phyloP scores from a whole-genome alignment of 2,329 filamentous ascomycete species.

The Colletotrichum eleusines region DNA sequence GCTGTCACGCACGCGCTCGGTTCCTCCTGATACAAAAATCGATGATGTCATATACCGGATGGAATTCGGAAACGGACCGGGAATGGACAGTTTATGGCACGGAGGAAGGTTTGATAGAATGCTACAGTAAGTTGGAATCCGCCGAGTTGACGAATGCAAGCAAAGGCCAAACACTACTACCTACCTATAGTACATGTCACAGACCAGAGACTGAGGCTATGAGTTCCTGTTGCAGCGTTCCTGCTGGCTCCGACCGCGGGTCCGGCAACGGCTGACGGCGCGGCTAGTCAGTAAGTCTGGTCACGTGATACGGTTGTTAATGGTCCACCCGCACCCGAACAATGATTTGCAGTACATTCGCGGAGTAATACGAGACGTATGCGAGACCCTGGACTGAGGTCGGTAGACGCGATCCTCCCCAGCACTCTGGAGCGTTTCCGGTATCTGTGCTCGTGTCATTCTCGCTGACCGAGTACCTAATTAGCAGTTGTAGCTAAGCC shows the following conservation, averaged over 20 bases:
- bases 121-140: background rate
- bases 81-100: background rate
- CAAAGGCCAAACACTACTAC: background rate
- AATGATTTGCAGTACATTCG: background rate
- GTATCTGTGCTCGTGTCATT: background rate
- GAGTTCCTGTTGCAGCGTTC: background rate
- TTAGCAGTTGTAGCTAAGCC: background rate
- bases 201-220: constrained; percentile 1
- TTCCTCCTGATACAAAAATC: background rate
- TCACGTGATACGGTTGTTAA: background rate
- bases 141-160: background rate
- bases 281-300: background rate
- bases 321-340: background rate
- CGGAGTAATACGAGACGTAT: background rate
- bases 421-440: background rate
- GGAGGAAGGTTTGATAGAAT: constrained; percentile 9
- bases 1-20: background rate
- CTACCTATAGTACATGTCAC: too few relatives aligned
- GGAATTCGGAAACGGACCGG: background rate
- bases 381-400: background rate
- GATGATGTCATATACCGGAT: constrained; percentile 16
- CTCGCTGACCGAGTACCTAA: background rate
- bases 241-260: constrained; percentile 1
- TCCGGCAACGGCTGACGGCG: background rate
- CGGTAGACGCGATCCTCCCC: background rate